Percentiles rank a stretch among this genome's conserved stretches.
These are phyloP conservation scores for Epichloe elymi DNA, from an alignment of 2,329 filamentous ascomycete species.

Conservation along the genomic window DNA sequence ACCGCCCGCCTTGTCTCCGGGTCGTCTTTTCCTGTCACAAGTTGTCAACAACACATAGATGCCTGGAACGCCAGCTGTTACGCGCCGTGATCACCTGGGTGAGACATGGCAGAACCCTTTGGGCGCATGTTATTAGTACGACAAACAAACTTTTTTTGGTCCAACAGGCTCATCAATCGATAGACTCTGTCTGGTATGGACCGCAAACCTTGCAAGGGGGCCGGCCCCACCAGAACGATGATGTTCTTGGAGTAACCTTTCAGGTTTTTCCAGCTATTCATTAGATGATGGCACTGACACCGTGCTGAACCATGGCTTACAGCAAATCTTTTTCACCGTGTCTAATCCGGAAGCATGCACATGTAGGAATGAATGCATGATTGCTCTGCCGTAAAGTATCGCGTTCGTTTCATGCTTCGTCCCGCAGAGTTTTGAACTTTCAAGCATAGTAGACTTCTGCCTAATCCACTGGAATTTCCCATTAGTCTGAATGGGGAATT, in stretches of 20 bases:
- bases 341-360: neutral
- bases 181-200: slow-evolving; percentile 3
- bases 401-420: too few relatives aligned
- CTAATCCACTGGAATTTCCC: neutral
- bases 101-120: neutral
- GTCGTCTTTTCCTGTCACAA: neutral
- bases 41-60: neutral
- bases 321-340: neutral
- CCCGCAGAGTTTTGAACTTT: too few relatives aligned
- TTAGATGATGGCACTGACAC: too few relatives aligned
- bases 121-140: neutral
- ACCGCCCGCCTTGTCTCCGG: neutral
- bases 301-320: too few relatives aligned
- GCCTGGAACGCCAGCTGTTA: neutral
- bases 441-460: neutral
- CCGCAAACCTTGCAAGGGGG: slow-evolving; percentile 2
- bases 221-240: neutral
- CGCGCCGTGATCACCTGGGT: slow-evolving; percentile 1
- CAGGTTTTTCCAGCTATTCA: too few relatives aligned
- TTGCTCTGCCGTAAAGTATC: too few relatives aligned
- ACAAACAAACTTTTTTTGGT: too few relatives aligned
- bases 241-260: neutral
- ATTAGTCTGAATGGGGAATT: too few relatives aligned
- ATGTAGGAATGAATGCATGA: too few relatives aligned
- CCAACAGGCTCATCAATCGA: neutral